Evolutionary conservation across 805 yeast genomes (phyloP).

Genomic region (Hanseniaspora clermontiae): DNA sequence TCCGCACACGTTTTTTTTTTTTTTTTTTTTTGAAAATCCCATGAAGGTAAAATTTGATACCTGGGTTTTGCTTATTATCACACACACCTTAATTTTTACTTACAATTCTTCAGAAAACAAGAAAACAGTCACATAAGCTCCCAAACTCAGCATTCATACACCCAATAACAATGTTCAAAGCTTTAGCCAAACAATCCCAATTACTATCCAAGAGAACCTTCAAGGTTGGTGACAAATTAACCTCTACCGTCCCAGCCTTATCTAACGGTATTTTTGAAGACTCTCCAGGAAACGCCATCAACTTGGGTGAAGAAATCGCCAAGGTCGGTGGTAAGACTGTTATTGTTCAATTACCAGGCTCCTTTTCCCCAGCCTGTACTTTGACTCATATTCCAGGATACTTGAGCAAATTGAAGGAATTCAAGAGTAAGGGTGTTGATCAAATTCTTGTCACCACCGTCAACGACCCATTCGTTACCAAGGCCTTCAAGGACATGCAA

Average conservation of each 20-base stretch:
- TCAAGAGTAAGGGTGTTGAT: slow-evolving; percentile 56
- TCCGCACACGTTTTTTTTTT: too few relatives aligned
- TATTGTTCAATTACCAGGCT: slow-evolving; percentile 66
- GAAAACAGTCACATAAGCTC: not conserved
- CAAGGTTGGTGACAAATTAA: slow-evolving; percentile 49
- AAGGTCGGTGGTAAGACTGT: slow-evolving; percentile 36
- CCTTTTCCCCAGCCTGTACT: slow-evolving; percentile 76
- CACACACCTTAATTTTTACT: too few relatives aligned
- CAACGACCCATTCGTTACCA: slow-evolving; percentile 75
- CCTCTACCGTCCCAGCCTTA: slow-evolving; percentile 39
- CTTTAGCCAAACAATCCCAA: not conserved
- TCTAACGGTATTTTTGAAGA: slow-evolving; percentile 30
- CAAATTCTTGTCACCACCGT: slow-evolving; percentile 57
- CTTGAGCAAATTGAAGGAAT: slow-evolving; percentile 37
- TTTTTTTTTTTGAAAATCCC: too few relatives aligned
- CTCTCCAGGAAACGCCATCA: slow-evolving; percentile 51
- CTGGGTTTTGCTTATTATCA: too few relatives aligned
- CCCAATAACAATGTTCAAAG: not conserved
- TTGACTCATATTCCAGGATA: slow-evolving; percentile 60
- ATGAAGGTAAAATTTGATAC: too few relatives aligned
- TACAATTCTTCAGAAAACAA: too few relatives aligned
- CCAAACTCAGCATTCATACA: not conserved
- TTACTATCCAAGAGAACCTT: slow-evolving; percentile 20
- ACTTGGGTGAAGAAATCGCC: slow-evolving; percentile 38
- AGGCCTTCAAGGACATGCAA: slow-evolving; percentile 54